These are phyloP conservation scores for Athelia sp. DNA, from an alignment of 1,284 basidiomycete genomes.

Conservation along the genomic window DNA sequence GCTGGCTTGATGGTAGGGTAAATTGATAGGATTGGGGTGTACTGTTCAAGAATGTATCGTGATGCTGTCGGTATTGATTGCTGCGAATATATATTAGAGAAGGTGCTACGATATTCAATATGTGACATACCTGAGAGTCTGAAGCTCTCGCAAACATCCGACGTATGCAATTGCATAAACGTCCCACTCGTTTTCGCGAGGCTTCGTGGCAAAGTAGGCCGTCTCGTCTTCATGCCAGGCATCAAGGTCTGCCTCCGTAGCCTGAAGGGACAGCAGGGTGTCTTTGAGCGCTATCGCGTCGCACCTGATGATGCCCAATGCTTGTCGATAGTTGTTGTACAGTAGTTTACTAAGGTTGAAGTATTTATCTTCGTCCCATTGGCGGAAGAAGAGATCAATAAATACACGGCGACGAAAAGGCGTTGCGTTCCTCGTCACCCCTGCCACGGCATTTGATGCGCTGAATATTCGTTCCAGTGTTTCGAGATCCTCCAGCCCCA, in stretches of 20 bases:
- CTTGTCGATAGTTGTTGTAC: slow-evolving; percentile 13
- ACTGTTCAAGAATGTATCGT: not conserved
- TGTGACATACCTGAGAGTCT: not conserved
- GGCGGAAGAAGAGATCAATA: slow-evolving; percentile 16
- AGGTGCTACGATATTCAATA: too few relatives aligned
- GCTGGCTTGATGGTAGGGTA: not conserved
- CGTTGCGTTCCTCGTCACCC: slow-evolving; percentile 15
- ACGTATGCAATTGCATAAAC: not conserved
- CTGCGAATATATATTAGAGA: too few relatives aligned
- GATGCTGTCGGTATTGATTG: too few relatives aligned
- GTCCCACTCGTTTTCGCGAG: not conserved
- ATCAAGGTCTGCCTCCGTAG: slow-evolving; percentile 9
- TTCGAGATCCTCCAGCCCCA: slow-evolving; percentile 30
- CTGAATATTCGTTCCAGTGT: slow-evolving; percentile 26
- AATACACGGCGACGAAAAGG: slow-evolving; percentile 21
- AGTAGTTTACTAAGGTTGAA: slow-evolving; percentile 12
- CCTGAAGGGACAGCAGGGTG: not conserved
- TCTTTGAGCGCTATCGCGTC: not conserved
- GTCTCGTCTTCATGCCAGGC: slow-evolving; percentile 13
- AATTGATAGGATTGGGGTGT: not conserved
- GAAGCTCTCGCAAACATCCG: not conserved
- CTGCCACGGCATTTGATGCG: slow-evolving; percentile 22
- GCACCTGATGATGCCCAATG: slow-evolving; percentile 5
- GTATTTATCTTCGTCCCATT: slow-evolving; percentile 18
- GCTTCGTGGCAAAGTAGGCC: slow-evolving; percentile 8